Conservation (phyloP, 352 stramenopile genomes). For the Globisporangium spiculum region DNA sequence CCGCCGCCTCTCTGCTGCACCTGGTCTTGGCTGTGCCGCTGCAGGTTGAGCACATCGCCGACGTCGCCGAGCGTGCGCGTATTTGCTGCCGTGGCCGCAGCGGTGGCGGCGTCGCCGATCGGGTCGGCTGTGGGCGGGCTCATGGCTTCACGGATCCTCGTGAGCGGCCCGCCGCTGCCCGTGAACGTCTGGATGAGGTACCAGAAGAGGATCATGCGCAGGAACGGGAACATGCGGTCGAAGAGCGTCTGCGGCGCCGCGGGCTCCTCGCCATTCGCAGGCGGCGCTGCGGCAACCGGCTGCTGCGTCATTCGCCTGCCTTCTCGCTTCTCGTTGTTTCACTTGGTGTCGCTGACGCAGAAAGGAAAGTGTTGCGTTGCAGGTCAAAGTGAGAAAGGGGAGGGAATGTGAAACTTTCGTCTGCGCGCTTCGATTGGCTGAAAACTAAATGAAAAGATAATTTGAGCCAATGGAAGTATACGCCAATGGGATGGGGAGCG, state of each 20-base stretch:
- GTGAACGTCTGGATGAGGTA: conserved; percentile 70
- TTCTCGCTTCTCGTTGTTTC: neutral
- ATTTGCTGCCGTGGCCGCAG: neutral
- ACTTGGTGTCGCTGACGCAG: neutral
- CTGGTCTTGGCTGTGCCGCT: conserved; percentile 6
- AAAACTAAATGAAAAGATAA: neutral
- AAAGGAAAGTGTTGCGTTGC: conserved; percentile 1
- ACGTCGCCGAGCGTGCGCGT: conserved; percentile 4
- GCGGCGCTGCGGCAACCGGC: conserved; percentile 7
- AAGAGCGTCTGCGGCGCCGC: conserved; percentile 38
- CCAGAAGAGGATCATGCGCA: conserved; percentile 80
- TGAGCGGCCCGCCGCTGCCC: conserved; percentile 17
- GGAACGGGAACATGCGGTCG: conserved; percentile 59
- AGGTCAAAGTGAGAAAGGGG: neutral
- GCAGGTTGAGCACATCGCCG: conserved; percentile 13
- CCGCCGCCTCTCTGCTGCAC: neutral
- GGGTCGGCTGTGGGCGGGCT: conserved; percentile 19
- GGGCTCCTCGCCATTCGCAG: conserved; percentile 5
- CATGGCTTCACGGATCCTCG: conserved; percentile 14
- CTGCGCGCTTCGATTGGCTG: neutral
- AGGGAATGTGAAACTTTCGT: neutral
- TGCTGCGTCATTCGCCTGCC: conserved; percentile 5
- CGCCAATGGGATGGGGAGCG: neutral
- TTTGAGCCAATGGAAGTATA: neutral
- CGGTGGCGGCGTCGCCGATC: conserved; percentile 8